A percentile compares a stretch with the other conserved stretches of the same genome.
These are phyloP conservation scores for Wallacemonas sp. DNA, from an alignment of 208 protist genomes.

Conservation along the genomic window DNA sequence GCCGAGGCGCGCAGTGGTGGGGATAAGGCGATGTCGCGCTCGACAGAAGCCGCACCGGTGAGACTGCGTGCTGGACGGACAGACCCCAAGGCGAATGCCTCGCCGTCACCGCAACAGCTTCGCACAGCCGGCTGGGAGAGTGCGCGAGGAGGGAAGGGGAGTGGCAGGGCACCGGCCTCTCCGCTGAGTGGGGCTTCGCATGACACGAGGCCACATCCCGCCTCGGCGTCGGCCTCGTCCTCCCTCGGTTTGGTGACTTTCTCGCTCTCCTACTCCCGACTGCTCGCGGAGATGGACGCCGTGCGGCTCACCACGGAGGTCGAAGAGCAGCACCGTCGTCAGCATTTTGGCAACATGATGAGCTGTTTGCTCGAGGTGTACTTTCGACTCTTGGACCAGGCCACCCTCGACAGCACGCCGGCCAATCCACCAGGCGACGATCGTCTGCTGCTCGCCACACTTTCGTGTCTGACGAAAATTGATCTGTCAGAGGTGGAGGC, in stretches of 20 bases:
- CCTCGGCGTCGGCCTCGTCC: too few species aligned
- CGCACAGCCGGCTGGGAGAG: too few species aligned
- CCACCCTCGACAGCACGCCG: too few species aligned
- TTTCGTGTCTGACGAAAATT: slow-evolving; percentile 30
- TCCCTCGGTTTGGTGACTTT: slow-evolving; percentile 27
- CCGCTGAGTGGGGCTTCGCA: too few species aligned
- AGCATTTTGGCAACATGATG: slow-evolving; percentile 44
- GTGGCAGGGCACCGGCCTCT: too few species aligned
- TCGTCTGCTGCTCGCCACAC: slow-evolving; percentile 22
- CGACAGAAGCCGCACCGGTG: too few species aligned
- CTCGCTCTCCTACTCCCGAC: slow-evolving; percentile 33
- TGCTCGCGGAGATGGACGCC: slow-evolving; percentile 23
- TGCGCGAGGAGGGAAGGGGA: too few species aligned
- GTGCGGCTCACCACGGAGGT: slow-evolving; percentile 34
- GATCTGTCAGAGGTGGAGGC: slow-evolving; percentile 32
- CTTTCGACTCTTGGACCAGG: not conserved
- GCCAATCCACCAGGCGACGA: slow-evolving; percentile 21
- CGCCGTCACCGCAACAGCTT: too few species aligned
- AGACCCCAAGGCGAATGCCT: too few species aligned
- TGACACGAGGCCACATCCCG: too few species aligned
- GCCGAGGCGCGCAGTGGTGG: not conserved
- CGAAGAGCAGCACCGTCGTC: slow-evolving; percentile 29
- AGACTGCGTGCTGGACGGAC: too few species aligned
- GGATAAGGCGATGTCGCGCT: too few species aligned
- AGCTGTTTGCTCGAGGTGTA: slow-evolving; percentile 58